These are phyloP conservation scores for barley (Hordeum vulgare) DNA, from an alignment of 176 grass and related monocot genomes.

Conservation along the genomic window DNA sequence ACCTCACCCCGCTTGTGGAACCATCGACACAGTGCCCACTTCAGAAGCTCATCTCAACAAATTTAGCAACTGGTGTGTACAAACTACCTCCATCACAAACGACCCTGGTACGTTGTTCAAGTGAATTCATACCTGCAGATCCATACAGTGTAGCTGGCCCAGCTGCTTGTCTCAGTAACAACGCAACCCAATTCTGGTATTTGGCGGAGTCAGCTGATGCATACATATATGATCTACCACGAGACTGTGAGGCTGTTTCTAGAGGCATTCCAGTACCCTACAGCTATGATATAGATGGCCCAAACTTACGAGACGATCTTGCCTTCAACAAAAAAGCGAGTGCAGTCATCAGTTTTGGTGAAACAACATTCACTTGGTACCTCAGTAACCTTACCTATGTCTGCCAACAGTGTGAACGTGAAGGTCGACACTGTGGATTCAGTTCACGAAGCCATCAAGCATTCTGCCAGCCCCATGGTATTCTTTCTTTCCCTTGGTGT, in stretches of 20 bases:
- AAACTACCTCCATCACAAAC: background rate
- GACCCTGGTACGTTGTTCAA: constrained; percentile 27
- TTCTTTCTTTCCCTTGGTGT: background rate
- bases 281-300: background rate
- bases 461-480: constrained; percentile 23
- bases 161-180: too few relatives aligned
- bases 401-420: constrained; percentile 24
- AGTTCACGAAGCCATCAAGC: background rate
- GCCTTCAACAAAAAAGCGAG: background rate
- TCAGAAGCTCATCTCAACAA: constrained; percentile 4
- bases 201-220: background rate
- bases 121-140: background rate
- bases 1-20: background rate
- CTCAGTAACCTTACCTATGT: background rate
- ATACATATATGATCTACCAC: constrained; percentile 9
- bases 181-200: background rate
- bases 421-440: constrained; percentile 30
- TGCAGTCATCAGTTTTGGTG: constrained; percentile 10
- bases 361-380: constrained; percentile 8
- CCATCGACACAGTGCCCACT: constrained; percentile 25
- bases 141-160: too few relatives aligned
- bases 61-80: constrained; percentile 23
- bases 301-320: fast-evolving
- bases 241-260: background rate
- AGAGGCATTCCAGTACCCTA: background rate